Base-by-base conservation (phyloP, 345 rosid species). In the Passiflora organensis region DNA sequence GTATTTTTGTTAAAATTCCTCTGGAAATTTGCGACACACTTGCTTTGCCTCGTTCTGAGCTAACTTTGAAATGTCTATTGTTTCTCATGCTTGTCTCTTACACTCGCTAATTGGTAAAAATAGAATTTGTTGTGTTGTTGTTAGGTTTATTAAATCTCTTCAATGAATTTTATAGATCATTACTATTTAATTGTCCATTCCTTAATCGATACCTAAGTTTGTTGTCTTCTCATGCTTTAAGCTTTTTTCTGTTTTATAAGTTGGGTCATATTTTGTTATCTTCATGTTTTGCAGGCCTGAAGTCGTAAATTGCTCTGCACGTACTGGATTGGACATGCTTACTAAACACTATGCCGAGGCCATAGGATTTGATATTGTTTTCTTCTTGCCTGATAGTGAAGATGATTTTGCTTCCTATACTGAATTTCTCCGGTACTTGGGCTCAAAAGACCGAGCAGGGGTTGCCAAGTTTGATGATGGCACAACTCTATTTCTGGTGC, bases 281-380 rank as follows among this genome's bases (percentile, higher is more conserved):
- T 28, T 28, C 34, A 28, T 39, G 43, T 39, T 10, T 47, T 69
- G 62, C 79, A 93, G 96, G 61, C 99, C 99, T 53, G 86, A 76
- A 69, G 82, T 83, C 53, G 74, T 93, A 55, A 89, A 93, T 65
- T 93, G 99, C 75, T 89, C 99, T 17, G 99, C 99, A 62, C 79
- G 96, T 74, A 93, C 99, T 17, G 95, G 99, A 64, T 64, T 93
- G 80, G 99, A 93, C 76, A 80, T 85, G 85, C 95, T 93, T 6
- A 67, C 94, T 23, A 83, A 83, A 69, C 97, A 89, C 66, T 83
- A 79, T 64, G 71, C 75, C 3, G 94, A 86, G 72, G 86, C 95
- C 25, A 65, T 76, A 59, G 89, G 91, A 44, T 84, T 86, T 59
- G 97, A 89, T 42, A 76, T 86, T 37, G 87, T 89, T 60, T 89